These are phyloP conservation scores for fission yeast (Schizosaccharomyces pombe) DNA, from an alignment of 805 yeast species.

Conservation along the genomic window DNA sequence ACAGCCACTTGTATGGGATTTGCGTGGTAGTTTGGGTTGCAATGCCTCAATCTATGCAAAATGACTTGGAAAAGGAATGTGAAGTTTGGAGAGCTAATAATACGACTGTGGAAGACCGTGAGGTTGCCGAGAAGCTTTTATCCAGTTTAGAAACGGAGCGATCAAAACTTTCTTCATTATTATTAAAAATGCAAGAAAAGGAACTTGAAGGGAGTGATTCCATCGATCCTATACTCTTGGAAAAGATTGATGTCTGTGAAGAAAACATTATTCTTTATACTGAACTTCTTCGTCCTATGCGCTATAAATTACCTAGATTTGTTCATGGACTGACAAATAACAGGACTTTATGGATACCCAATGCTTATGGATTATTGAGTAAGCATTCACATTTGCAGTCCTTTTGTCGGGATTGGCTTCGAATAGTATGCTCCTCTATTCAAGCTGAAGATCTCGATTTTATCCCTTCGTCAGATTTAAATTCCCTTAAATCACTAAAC, in stretches of 20 bases:
- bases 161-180: conserved; percentile 1
- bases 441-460: conserved; percentile 6
- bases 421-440: conserved; percentile 5
- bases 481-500: not conserved
- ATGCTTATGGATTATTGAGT: conserved; percentile 9
- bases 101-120: conserved; percentile 7
- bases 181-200: not conserved
- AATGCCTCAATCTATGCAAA: conserved; percentile 5
- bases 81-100: conserved; percentile 7
- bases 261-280: conserved; percentile 8
- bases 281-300: conserved; percentile 8
- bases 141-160: conserved; percentile 6
- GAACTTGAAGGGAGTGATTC: too few species aligned
- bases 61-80: conserved; percentile 6
- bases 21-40: conserved; percentile 9
- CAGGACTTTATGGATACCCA: conserved; percentile 9
- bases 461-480: not conserved
- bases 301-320: conserved; percentile 6
- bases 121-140: conserved; percentile 7
- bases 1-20: conserved; percentile 7
- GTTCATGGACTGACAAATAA: conserved; percentile 7
- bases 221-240: not conserved
- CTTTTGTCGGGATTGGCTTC: conserved; percentile 10
- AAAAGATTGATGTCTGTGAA: conserved; percentile 6
- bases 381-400: conserved; percentile 5